phyloP scores from a whole-genome alignment of 1,284 basidiomycete species.

The Cutaneotrichosporon dermatis region DNA sequence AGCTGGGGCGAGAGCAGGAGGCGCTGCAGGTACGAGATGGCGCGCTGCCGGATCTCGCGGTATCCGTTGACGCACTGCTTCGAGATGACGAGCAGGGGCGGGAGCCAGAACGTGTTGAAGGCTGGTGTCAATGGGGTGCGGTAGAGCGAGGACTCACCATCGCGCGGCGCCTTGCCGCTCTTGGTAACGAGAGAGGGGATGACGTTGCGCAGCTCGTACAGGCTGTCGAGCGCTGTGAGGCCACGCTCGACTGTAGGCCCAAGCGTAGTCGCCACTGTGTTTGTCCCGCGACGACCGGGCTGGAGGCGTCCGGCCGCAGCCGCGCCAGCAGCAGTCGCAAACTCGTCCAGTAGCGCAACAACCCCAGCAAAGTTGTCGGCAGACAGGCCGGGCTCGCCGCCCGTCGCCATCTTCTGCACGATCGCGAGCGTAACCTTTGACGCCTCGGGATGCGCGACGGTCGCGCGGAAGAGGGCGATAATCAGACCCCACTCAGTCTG shows the following conservation, averaged over 20 bases:
- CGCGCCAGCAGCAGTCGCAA: constrained; percentile 68
- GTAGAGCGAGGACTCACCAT: constrained; percentile 26
- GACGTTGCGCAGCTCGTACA: constrained; percentile 66
- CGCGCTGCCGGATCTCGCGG: constrained; percentile 76
- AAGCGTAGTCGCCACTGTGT: constrained; percentile 33
- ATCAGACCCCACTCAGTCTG: constrained; percentile 95
- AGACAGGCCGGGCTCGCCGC: constrained; percentile 55
- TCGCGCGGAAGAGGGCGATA: constrained; percentile 81
- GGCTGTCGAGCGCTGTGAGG: constrained; percentile 71
- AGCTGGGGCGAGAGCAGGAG: constrained; percentile 76
- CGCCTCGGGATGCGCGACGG: constrained; percentile 79
- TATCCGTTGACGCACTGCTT: constrained; percentile 82
- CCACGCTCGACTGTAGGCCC: constrained; percentile 75
- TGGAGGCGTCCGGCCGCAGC: constrained; percentile 58
- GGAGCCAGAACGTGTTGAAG: constrained; percentile 77
- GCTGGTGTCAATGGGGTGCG: constrained; percentile 42
- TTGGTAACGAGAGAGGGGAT: constrained; percentile 58
- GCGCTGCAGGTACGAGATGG: constrained; percentile 83
- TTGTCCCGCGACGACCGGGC: constrained; percentile 30
- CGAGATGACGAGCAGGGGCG: constrained; percentile 69
- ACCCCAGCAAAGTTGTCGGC: constrained; percentile 78
- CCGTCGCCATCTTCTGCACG: constrained; percentile 58
- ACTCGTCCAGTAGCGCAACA: constrained; percentile 78
- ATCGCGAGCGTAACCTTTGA: constrained; percentile 77
- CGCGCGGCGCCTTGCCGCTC: constrained; percentile 34